Evolutionary conservation across 2,329 filamentous ascomycete species (phyloP), one percentile per base, ranked within the genome.

Genomic region (Diaporthe ampelina): DNA sequence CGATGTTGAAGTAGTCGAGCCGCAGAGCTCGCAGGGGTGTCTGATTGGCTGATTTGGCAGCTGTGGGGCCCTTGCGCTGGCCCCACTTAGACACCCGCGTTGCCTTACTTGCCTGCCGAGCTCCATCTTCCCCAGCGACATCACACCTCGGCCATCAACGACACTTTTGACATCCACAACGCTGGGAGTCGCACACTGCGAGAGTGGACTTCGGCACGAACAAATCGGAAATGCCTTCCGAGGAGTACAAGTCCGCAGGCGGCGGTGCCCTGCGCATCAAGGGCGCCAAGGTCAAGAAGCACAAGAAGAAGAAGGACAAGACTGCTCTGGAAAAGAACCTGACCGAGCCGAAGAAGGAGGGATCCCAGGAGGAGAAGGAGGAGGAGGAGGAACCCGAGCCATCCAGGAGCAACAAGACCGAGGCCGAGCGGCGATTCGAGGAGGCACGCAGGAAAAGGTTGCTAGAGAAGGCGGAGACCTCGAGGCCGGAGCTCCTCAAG

Each of bases 251-350:
- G 63, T 85, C 91, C 76, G 84, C 87, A 73, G 88, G 89, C 75
- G 91, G 92, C 79, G 95, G 95, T 79, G 93, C 93, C 76, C 90
- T 98, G 45, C 96, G 94, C 81, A 89, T 98, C 75, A 98, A 98
- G 86, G 95, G 95, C 80, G 89, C 87, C 76, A 92, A 91, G 79
- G 86, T 90, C 40, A 82, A 88, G 76, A 92, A 90, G 80, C 86
- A 90, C 77, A 91, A 93, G 80, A 93, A 91, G 81, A 90, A 91
- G 83, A 90, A 87, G 79, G 87, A 86, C 79, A 83, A 85, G 76
- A 85, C 80, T 68, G 84, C 85, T 48, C 82, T 89, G 40, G 87
- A 88, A 73, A 88, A 85, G 79, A 85, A 85, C 59, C 81, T 89
- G 10, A 80, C 85, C 11, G 75, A 48, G 15, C 78, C 86, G 63